These are phyloP conservation scores for Cenchrus purpureus DNA, from an alignment of 176 grass and related monocot species.

Conservation along the genomic window DNA sequence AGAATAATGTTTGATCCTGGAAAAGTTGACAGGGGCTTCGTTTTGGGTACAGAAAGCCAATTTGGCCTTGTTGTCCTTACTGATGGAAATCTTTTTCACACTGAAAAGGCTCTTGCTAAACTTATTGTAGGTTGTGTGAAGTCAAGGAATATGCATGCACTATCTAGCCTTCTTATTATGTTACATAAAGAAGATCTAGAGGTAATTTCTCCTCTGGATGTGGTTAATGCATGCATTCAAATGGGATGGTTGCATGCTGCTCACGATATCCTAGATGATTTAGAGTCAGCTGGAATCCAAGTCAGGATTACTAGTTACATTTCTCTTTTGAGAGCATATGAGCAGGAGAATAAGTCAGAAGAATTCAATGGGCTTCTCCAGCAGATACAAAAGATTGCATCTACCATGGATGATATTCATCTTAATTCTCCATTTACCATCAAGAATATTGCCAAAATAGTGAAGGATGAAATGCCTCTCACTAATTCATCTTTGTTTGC, in stretches of 20 bases:
- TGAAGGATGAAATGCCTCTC: conserved; percentile 37
- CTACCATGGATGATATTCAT: conserved; percentile 42
- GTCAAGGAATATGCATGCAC: conserved; percentile 56
- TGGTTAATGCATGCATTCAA: conserved; percentile 69
- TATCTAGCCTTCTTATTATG: conserved; percentile 67
- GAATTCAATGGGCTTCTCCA: conserved; percentile 66
- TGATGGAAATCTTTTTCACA: conserved; percentile 62
- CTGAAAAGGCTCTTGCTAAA: conserved; percentile 76
- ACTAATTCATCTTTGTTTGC: conserved; percentile 55
- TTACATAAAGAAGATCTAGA: conserved; percentile 48
- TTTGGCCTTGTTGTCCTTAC: conserved; percentile 47
- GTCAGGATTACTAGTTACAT: conserved; percentile 55
- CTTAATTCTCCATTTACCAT: conserved; percentile 38
- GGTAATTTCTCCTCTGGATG: conserved; percentile 42
- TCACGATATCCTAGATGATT: conserved; percentile 79
- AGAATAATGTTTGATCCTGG: conserved; percentile 67
- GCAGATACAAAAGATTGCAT: conserved; percentile 64
- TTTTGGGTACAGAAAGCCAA: conserved; percentile 44
- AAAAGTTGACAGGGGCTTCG: conserved; percentile 62
- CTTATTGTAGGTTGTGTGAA: conserved; percentile 69
- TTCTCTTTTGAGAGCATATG: conserved; percentile 71
- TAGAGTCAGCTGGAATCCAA: conserved; percentile 57
- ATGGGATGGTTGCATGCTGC: conserved; percentile 77
- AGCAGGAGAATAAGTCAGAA: conserved; percentile 60
- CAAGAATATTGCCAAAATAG: conserved; percentile 34